Percentiles rank a stretch among this genome's conserved stretches.
Evolutionary conservation across 768 basidiomycete species (phyloP).

Genomic region (Lyophyllum atratum): DNA sequence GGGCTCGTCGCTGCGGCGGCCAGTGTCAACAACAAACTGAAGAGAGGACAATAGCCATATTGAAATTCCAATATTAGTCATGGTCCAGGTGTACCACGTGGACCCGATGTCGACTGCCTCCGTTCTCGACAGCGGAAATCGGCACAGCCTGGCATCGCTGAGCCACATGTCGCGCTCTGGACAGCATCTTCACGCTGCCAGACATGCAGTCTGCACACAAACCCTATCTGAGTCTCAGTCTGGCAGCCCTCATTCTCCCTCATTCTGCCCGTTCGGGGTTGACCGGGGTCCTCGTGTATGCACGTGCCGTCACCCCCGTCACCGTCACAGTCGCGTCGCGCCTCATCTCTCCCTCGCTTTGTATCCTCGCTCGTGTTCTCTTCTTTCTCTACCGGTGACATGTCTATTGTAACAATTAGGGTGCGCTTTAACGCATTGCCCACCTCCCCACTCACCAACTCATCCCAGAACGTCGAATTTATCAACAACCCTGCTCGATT

Average conservation of each 20-base stretch:
- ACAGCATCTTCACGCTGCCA: neutral
- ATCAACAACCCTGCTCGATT: constrained; percentile 94
- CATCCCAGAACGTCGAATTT: constrained; percentile 76
- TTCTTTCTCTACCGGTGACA: constrained; percentile 23
- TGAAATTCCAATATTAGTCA: constrained; percentile 10
- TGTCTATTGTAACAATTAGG: constrained; percentile 74
- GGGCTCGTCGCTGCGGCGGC: constrained; percentile 11
- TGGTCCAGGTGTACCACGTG: constrained; percentile 10
- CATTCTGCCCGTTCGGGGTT: neutral
- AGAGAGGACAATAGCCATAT: constrained; percentile 8
- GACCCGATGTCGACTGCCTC: neutral
- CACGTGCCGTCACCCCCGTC: constrained; percentile 13
- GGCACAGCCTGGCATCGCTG: neutral
- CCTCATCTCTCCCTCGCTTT: constrained; percentile 1
- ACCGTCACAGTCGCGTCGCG: constrained; percentile 25
- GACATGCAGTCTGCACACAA: neutral
- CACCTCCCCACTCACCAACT: neutral
- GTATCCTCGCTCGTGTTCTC: neutral
- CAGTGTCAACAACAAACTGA: constrained; percentile 6
- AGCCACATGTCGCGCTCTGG: neutral
- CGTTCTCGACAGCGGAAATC: neutral
- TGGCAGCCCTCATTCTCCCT: neutral
- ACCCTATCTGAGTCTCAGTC: neutral
- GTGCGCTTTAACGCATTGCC: constrained; percentile 34
- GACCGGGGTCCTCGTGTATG: constrained; percentile 8